Base-by-base conservation (phyloP, 306 rosid species). In the Malus sylvestris region DNA sequence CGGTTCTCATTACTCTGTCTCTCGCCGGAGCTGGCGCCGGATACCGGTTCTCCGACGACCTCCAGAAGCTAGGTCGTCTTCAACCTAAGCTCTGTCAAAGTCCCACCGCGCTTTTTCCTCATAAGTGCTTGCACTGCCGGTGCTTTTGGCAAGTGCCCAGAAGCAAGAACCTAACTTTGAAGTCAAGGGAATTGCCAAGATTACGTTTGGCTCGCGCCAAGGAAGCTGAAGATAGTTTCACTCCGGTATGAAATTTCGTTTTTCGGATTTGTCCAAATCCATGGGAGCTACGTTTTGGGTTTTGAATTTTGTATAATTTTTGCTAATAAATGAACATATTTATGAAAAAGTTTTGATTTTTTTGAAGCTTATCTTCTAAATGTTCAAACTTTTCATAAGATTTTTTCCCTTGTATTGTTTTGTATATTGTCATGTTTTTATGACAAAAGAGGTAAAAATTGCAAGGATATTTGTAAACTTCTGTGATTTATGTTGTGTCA, bases 181-280 rank as follows among this genome's bases (percentile, higher is more conserved):
- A 70, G 25, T 74, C 79, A 10, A 80, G 51, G 62, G 76, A 77
- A 78, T 75, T 74, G 40, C 77, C 66, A 52, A 61, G 53, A 5
- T 80, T 75, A 67, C 64, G 72, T 75, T 82, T 77, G 57, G 95
- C 98, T 71, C 66, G 76, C 22, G 89, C 91, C 20, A 89, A 86
- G 84, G 93, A 86, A 59, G 88, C 96, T 44, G 89, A 86, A 53
- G 93, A 89, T 53, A 82, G 87, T 71, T 87, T 77, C 75, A 30
- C 84, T 78, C 86, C 86, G 91, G 96, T 91, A 84, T 8, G 35
- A 0, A 19, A 6, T 15, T 44, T 73, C 71, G 1, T 27, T 53
- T 42, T 11, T 62, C 32, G 55, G 55, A 14, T 4, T 59, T 22
- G 32, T 30, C 49, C 55, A 22, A 70, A 49, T 42, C 55, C 20